phyloP scores from a whole-genome alignment of 2,329 filamentous ascomycete genomes.

The Torrubiella hemipterigena region DNA sequence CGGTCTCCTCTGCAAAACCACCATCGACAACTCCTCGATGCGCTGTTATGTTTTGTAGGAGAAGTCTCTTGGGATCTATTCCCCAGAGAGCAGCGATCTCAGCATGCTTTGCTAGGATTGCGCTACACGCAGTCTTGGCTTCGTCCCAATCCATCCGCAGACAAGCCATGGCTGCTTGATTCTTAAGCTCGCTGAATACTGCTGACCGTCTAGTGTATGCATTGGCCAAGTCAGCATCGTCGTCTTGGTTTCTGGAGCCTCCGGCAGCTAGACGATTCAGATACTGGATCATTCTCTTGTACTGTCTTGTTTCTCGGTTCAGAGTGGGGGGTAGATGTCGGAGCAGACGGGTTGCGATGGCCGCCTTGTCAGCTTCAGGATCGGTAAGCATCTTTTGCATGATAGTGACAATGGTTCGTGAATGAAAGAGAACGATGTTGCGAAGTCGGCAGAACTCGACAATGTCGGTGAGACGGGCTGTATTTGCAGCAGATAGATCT shows the following conservation, averaged over 20 bases:
- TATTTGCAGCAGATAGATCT: constrained; percentile 5
- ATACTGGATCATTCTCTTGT: constrained; percentile 8
- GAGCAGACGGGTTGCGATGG: constrained; percentile 6
- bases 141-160: constrained; percentile 4
- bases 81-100: constrained; percentile 4
- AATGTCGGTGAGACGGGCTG: constrained; percentile 6
- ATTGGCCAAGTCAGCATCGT: constrained; percentile 6
- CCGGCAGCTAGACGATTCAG: constrained; percentile 7
- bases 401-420: constrained; percentile 9
- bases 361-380: constrained; percentile 2
- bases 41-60: constrained; percentile 4
- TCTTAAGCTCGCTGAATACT: constrained; percentile 7
- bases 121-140: constrained; percentile 5
- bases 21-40: constrained; percentile 4
- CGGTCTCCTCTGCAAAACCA: constrained; percentile 3
- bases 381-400: constrained; percentile 8
- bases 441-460: constrained; percentile 8
- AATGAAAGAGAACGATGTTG: constrained; percentile 10
- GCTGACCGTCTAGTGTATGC: constrained; percentile 9
- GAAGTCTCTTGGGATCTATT: constrained; percentile 3
- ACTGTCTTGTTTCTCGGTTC: constrained; percentile 7
- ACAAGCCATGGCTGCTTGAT: constrained; percentile 6
- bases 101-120: constrained; percentile 5
- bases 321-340: constrained; percentile 3
- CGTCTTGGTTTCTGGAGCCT: constrained; percentile 3